Conservation (phyloP, 352 stramenopile genomes). For the Phytophthora pseudosyringae region DNA sequence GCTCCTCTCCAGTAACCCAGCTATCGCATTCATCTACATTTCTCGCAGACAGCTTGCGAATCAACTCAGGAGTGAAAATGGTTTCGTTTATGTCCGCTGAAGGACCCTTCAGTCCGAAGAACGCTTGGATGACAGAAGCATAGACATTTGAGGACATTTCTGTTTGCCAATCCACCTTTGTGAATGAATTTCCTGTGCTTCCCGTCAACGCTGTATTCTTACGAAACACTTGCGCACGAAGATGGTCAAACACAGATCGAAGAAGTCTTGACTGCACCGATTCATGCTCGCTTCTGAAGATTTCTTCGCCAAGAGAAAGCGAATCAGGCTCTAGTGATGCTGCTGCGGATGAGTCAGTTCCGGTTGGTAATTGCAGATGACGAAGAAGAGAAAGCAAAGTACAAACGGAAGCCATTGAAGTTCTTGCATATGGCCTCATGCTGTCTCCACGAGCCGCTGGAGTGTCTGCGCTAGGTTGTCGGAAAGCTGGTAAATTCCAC, state of each 20-base stretch:
- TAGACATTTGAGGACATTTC: conserved; percentile 46
- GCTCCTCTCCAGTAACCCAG: conserved; percentile 30
- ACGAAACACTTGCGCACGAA: conserved; percentile 41
- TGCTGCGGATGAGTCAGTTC: background rate
- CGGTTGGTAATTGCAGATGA: conserved; percentile 34
- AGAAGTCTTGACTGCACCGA: conserved; percentile 38
- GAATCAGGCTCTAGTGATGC: conserved; percentile 5
- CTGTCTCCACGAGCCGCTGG: conserved; percentile 34
- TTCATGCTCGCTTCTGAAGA: conserved; percentile 18
- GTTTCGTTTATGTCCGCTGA: conserved; percentile 15
- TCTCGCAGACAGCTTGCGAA: conserved; percentile 45
- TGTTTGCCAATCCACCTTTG: conserved; percentile 42
- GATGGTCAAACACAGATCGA: conserved; percentile 46
- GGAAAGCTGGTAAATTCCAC: conserved; percentile 61
- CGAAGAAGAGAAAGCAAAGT: conserved; percentile 37
- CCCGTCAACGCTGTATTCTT: conserved; percentile 8
- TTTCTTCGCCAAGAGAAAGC: conserved; percentile 12
- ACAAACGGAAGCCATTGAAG: conserved; percentile 43
- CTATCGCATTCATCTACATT: conserved; percentile 29
- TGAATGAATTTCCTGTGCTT: conserved; percentile 27
- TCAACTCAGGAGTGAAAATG: conserved; percentile 40
- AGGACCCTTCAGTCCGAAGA: conserved; percentile 32
- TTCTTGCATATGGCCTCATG: conserved; percentile 36
- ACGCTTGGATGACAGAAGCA: conserved; percentile 44
- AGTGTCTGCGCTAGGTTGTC: conserved; percentile 28